Base-by-base conservation (phyloP, 2,329 filamentous ascomycete species). In the Alternaria ventricosa region DNA sequence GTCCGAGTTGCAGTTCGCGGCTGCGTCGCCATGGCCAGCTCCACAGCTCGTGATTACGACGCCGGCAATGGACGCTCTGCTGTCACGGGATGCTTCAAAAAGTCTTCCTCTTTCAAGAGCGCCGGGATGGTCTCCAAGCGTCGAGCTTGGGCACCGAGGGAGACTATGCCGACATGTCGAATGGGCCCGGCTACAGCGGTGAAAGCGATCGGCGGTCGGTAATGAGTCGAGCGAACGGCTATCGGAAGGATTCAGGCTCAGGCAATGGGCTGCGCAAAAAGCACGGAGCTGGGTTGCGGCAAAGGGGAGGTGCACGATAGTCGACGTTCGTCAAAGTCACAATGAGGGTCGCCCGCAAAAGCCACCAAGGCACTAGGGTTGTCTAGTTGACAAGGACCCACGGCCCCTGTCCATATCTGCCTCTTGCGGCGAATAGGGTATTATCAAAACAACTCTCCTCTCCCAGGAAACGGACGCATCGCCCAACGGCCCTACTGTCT, bases 101-200 rank as follows among this genome's bases (percentile, higher is more conserved):
- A 49, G 28, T 49, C 53, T 56, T 23, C 23, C 25, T 55, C 55
- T 45, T 57, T 55, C 45, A 28, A 63, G 45, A 57, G 53, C 60
- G 65, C 67, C 57, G 61, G 61, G 57, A 61, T 50, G 44, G 64
- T 66, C 68, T 72, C 71, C 71, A 74, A 74, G 71, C 71, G 64
- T 63, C 68, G 66, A 70, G 72, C 72, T 71, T 73, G 72, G 72
- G 67, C 64, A 64, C 66, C 64, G 54, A 59, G 55, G 59, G 61
- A 65, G 61, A 69, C 71, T 74, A 74, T 74, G 72, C 70, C 65
- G 60, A 68, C 72, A 74, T 74, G 53, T 65, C 71, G 71, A 65
- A 59, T 6, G 47, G 57, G 65, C 58, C 69, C 60, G 66, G 62
- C 64, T 60, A 58, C 68, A 66, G 61, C 63, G 66, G 65, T 61